These are phyloP conservation scores for Ceratocystis cubensis DNA, from an alignment of 2,329 filamentous ascomycete species.

Conservation along the genomic window DNA sequence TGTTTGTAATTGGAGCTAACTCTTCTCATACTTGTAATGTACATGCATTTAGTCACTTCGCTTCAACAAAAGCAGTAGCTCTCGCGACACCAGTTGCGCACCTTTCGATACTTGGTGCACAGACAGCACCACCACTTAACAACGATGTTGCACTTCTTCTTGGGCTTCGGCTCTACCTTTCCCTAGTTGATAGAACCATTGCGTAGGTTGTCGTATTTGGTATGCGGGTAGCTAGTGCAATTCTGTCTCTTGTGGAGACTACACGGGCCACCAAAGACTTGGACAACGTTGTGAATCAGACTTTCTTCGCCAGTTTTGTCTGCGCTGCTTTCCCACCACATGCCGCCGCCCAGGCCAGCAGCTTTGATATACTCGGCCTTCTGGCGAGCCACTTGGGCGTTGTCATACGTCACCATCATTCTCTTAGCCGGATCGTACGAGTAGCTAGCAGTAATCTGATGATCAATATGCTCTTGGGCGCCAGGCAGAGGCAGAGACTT, in stretches of 20 bases:
- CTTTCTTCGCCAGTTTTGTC: slow-evolving; percentile 56
- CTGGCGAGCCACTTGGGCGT: slow-evolving; percentile 47
- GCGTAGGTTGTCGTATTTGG: slow-evolving; percentile 59
- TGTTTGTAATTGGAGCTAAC: neutral
- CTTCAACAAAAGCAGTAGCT: neutral
- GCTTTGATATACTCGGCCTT: slow-evolving; percentile 63
- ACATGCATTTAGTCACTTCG: neutral
- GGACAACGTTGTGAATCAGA: slow-evolving; percentile 54
- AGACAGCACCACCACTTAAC: neutral
- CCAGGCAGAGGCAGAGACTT: slow-evolving; percentile 65
- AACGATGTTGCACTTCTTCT: neutral
- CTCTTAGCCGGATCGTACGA: slow-evolving; percentile 54
- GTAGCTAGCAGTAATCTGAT: slow-evolving; percentile 56
- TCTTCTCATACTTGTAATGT: neutral
- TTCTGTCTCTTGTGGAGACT: slow-evolving; percentile 44
- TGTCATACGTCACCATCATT: slow-evolving; percentile 71
- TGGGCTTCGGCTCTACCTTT: slow-evolving; percentile 22
- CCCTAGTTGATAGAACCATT: slow-evolving; percentile 40
- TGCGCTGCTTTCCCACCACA: slow-evolving; percentile 92
- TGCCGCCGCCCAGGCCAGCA: slow-evolving; percentile 65
- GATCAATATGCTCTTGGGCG: slow-evolving; percentile 51
- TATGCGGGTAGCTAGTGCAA: slow-evolving; percentile 49
- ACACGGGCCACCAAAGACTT: slow-evolving; percentile 41
- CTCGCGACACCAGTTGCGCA: neutral
- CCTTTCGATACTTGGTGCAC: slow-evolving; percentile 21